A percentile compares a stretch with the other conserved stretches of the same genome.
These are phyloP conservation scores for Xylaria sp. DNA, from an alignment of 2,329 filamentous ascomycete species.

Conservation along the genomic window DNA sequence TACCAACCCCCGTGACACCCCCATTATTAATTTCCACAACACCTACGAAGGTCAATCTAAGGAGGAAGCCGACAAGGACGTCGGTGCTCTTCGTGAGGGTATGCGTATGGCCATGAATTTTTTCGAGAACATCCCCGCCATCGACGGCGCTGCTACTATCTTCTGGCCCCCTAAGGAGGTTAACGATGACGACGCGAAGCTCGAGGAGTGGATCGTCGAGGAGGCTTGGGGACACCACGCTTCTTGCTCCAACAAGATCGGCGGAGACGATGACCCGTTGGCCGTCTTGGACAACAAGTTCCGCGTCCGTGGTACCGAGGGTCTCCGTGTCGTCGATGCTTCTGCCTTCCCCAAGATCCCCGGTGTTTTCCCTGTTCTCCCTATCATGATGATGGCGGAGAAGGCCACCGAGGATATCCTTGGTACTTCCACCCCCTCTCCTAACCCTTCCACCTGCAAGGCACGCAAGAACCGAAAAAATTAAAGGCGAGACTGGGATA, in stretches of 20 bases:
- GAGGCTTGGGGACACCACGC: constrained; percentile 47
- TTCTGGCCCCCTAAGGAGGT: constrained; percentile 42
- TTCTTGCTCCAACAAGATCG: constrained; percentile 45
- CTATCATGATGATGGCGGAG: constrained; percentile 44
- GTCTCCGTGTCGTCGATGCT: constrained; percentile 65
- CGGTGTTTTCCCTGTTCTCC: constrained; percentile 45
- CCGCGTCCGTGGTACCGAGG: constrained; percentile 60
- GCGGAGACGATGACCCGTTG: constrained; percentile 57
- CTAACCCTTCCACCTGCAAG: constrained; percentile 6
- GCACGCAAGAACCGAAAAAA: constrained; percentile 10
- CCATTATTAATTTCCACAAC: constrained; percentile 71
- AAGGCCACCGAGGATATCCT: constrained; percentile 47
- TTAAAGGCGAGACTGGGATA: constrained; percentile 1
- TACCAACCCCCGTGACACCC: constrained; percentile 70
- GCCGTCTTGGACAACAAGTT: constrained; percentile 64
- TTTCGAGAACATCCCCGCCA: constrained; percentile 53
- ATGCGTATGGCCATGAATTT: constrained; percentile 62
- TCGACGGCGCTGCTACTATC: constrained; percentile 50
- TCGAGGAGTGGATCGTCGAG: constrained; percentile 43
- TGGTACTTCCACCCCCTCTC: background rate
- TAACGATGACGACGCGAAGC: constrained; percentile 33
- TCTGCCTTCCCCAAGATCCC: constrained; percentile 62
- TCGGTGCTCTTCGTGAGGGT: constrained; percentile 66
- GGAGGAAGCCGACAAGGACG: constrained; percentile 58
- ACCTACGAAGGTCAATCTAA: constrained; percentile 59